Percentiles rank a stretch among this genome's conserved stretches.
Evolutionary conservation across 108 stramenopile species (phyloP).

Genomic region (Nitzschia sp.): DNA sequence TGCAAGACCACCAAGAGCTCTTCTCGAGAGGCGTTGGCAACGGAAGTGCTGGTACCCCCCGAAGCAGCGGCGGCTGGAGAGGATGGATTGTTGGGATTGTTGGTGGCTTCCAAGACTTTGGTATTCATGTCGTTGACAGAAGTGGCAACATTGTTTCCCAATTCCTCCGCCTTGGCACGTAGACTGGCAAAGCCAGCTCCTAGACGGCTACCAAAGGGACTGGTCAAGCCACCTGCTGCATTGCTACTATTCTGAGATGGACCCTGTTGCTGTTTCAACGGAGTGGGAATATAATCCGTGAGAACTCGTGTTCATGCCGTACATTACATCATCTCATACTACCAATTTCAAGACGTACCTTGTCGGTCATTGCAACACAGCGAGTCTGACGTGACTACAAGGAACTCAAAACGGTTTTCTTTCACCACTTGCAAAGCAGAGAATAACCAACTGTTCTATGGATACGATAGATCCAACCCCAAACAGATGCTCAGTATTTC

Average conservation of each 20-base stretch:
- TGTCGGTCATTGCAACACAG: too few relatives aligned
- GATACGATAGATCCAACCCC: too few relatives aligned
- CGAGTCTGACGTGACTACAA: too few relatives aligned
- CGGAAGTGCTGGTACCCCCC: not conserved
- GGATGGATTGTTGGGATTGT: not conserved
- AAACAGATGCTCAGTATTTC: too few relatives aligned
- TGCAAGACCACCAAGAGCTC: slow-evolving; percentile 76
- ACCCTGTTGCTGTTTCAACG: too few relatives aligned
- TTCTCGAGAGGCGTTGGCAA: slow-evolving; percentile 50
- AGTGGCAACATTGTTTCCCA: slow-evolving; percentile 30
- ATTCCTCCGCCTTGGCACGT: slow-evolving; percentile 32
- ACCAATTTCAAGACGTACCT: too few relatives aligned
- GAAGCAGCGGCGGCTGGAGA: not conserved
- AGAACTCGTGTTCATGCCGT: too few relatives aligned
- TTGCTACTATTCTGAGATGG: not conserved
- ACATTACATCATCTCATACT: too few relatives aligned
- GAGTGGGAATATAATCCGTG: too few relatives aligned
- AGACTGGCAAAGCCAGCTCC: slow-evolving; percentile 25
- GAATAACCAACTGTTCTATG: too few relatives aligned
- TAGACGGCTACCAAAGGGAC: slow-evolving; percentile 19
- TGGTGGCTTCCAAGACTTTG: slow-evolving; percentile 32
- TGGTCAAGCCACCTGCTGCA: not conserved
- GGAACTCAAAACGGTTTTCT: too few relatives aligned
- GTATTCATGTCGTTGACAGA: slow-evolving; percentile 40
- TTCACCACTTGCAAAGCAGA: too few relatives aligned